Evolutionary conservation across 2,329 filamentous ascomycete species (phyloP).

Genomic region (Fusarium piperis): DNA sequence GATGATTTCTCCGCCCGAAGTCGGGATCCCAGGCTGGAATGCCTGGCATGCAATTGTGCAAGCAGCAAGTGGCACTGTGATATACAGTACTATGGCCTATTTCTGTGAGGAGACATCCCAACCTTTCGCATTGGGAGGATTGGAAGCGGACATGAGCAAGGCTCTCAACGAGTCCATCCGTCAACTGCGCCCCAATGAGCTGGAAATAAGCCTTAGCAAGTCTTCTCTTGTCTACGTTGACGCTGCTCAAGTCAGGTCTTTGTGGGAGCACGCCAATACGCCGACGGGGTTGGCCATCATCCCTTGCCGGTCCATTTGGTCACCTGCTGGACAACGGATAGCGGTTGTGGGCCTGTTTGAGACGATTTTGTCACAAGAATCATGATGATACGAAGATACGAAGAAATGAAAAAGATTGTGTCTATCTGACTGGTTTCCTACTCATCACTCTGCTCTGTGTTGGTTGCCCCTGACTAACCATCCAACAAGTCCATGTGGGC

Average conservation of each 20-base stretch:
- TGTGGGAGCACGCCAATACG: slow-evolving; percentile 23
- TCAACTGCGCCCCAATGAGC: slow-evolving; percentile 24
- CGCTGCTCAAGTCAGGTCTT: slow-evolving; percentile 19
- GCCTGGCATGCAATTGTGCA: slow-evolving; percentile 45
- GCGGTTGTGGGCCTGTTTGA: slow-evolving; percentile 48
- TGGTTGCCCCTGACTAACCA: slow-evolving; percentile 14
- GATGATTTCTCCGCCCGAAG: slow-evolving; percentile 30
- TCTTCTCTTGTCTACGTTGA: slow-evolving; percentile 49
- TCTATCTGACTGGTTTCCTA: background rate
- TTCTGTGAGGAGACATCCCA: background rate
- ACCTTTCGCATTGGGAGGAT: background rate
- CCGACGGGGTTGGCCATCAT: slow-evolving; percentile 36
- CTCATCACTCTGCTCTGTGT: background rate
- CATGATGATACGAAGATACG: slow-evolving; percentile 23
- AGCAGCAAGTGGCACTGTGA: slow-evolving; percentile 26
- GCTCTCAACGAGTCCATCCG: slow-evolving; percentile 39
- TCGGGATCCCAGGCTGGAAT: slow-evolving; percentile 38
- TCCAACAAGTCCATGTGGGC: slow-evolving; percentile 28
- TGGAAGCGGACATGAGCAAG: slow-evolving; percentile 29
- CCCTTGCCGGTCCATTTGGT: slow-evolving; percentile 53
- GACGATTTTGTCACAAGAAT: slow-evolving; percentile 17
- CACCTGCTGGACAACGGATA: slow-evolving; percentile 44
- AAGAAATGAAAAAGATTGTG: slow-evolving; percentile 5
- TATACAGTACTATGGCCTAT: slow-evolving; percentile 46
- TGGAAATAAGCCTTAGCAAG: slow-evolving; percentile 3